Base-by-base conservation (phyloP, 495 filamentous ascomycete species). In the Talaromyces borbonicus region DNA sequence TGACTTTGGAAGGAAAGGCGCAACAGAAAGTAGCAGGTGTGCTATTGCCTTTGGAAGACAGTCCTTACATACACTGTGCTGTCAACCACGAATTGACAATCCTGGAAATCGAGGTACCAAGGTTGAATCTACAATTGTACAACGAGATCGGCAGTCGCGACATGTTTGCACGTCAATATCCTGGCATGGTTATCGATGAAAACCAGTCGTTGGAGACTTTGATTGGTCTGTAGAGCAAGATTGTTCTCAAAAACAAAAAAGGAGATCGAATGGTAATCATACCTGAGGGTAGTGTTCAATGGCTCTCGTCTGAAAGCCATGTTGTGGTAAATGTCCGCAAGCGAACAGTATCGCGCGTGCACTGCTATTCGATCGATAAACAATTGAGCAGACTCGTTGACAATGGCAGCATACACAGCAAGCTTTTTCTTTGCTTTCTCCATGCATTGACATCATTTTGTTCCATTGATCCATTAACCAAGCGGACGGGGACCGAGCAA, bases 381-480 rank as follows among this genome's bases (percentile, higher is more conserved):
- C 53, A 61, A 25, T 63, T 83, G 3, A 71, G 75, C 0, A 52
- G 65, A 14, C 56, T 83, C 5, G 46, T 60, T 0, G 71, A 76
- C 30, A 71, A 72, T 49, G 72, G 73, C 0, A 74, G 65, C 18
- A 41, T 83, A 2, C 62, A 71, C 12, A 77, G 72, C 61, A 75
- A 69, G 50, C 56, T 84, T 0, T 68, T 65, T 41, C 51, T 77
- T 8, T 68, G 62, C 29, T 77, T 76, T 43, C 62, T 43, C 4
- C 41, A 43, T 22, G 41, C 41, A 12, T 22, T 43, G 14, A 43
- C 26, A 3, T 43, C 41, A 1, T 43, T 43, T 22, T 43, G 41
- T 19, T 43, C 30, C 8, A 8, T 20, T 18, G 40, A 43, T 43
- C 25, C 40, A 11, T 30, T 43, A 18, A 43, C 40, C 6, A 43